Conservation (phyloP, 495 filamentous ascomycete genomes). For the Podospora anserina region DNA sequence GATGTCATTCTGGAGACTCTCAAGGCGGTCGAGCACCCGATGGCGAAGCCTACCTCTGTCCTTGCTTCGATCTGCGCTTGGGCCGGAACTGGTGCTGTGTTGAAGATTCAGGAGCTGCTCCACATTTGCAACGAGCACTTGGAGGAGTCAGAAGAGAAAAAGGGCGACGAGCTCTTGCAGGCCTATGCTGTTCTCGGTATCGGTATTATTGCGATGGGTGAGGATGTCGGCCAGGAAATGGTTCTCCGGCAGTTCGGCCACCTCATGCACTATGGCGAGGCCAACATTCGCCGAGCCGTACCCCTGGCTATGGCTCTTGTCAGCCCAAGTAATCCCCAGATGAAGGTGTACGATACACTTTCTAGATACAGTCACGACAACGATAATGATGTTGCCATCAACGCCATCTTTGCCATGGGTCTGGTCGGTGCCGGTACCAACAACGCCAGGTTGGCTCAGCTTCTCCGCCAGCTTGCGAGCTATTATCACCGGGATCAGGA, state of each 20-base stretch:
- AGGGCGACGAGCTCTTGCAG: conserved; percentile 89
- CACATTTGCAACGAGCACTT: conserved; percentile 98
- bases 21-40: conserved; percentile 92
- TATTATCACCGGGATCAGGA: conserved; percentile 98
- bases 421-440: conserved; percentile 95
- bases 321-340: conserved; percentile 96
- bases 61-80: conserved; percentile 95
- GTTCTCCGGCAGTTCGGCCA: conserved; percentile 95
- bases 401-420: conserved; percentile 99
- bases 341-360: conserved; percentile 99
- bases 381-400: conserved; percentile 96
- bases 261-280: conserved; percentile 97
- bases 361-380: conserved; percentile 99
- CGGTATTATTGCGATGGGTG: conserved; percentile 93
- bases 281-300: conserved; percentile 94
- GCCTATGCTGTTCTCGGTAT: conserved; percentile 94
- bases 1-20: conserved; percentile 92
- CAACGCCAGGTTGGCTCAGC: conserved; percentile 92
- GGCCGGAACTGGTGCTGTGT: conserved; percentile 93
- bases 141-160: conserved; percentile 85
- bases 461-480: conserved; percentile 89
- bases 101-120: conserved; percentile 93
- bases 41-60: conserved; percentile 84
- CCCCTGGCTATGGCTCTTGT: conserved; percentile 97
- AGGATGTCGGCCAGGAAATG: conserved; percentile 99